These are phyloP conservation scores for Breynia disticha DNA, from an alignment of 441 rosid genomes.

Conservation along the genomic window DNA sequence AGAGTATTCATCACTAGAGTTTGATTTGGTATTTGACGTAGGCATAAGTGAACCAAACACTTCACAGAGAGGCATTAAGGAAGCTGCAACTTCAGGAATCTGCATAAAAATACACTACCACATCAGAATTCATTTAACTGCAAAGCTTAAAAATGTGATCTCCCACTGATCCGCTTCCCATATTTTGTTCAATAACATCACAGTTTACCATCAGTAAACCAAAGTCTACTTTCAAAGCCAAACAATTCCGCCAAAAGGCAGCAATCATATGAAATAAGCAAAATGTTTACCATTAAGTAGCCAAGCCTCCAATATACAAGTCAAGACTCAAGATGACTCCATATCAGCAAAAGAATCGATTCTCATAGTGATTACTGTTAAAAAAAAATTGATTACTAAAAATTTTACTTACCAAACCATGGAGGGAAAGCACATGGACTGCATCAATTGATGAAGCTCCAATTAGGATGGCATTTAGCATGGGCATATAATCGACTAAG, in stretches of 20 bases:
- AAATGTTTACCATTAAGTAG: background rate
- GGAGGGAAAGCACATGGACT: slow-evolving; percentile 55
- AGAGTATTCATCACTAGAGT: slow-evolving; percentile 32
- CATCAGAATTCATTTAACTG: slow-evolving; percentile 15
- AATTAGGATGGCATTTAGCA: slow-evolving; percentile 42
- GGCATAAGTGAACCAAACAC: slow-evolving; percentile 51
- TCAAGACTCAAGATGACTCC: slow-evolving; percentile 5
- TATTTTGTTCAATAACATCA: too few species aligned
- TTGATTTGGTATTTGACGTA: slow-evolving; percentile 23
- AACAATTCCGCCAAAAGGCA: background rate
- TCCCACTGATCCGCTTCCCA: too few species aligned
- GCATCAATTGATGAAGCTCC: slow-evolving; percentile 48
- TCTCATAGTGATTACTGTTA: too few species aligned
- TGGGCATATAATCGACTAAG: slow-evolving; percentile 40
- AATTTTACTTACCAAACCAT: slow-evolving; percentile 49
- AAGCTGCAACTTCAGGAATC: slow-evolving; percentile 71
- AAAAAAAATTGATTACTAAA: too few species aligned
- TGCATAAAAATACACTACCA: slow-evolving; percentile 19
- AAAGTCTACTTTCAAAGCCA: background rate
- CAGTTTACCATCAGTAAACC: too few species aligned
- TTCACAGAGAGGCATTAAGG: slow-evolving; percentile 62
- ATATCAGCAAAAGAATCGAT: slow-evolving; percentile 4
- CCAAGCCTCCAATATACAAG: background rate
- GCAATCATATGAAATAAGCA: slow-evolving; percentile 2
- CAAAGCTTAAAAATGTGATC: background rate